phyloP scores from a whole-genome alignment of 495 filamentous ascomycete genomes.

The Penicillium soppii region DNA sequence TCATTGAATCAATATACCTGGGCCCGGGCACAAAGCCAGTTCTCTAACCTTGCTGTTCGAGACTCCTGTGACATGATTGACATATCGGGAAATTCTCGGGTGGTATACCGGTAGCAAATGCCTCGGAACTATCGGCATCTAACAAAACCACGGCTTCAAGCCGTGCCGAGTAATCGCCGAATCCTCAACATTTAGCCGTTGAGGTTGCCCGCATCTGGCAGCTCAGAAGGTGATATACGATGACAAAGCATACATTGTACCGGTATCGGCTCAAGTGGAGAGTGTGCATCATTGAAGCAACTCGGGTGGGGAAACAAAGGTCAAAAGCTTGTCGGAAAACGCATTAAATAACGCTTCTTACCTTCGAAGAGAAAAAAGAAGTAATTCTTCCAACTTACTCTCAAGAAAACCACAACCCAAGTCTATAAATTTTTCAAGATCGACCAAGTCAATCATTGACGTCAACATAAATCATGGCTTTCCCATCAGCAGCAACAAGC shows the following conservation, averaged over 20 bases:
- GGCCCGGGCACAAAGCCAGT: too few species aligned
- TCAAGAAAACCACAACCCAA: neutral
- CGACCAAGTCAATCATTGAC: neutral
- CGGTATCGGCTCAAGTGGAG: neutral
- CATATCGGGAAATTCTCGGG: too few species aligned
- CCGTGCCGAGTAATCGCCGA: neutral
- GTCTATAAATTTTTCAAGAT: neutral
- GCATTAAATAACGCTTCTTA: neutral
- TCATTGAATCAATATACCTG: too few species aligned
- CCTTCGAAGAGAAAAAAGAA: neutral
- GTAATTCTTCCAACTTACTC: neutral
- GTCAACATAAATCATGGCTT: slow-evolving; percentile 23
- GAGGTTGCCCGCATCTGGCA: too few species aligned
- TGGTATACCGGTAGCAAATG: too few species aligned
- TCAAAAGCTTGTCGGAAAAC: neutral
- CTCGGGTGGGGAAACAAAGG: neutral
- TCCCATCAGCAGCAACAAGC: slow-evolving; percentile 30
- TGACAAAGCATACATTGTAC: neutral
- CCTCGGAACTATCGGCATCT: neutral
- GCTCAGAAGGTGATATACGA: too few species aligned
- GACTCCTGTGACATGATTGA: too few species aligned
- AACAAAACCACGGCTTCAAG: neutral
- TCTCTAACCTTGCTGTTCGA: too few species aligned
- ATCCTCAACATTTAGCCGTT: neutral
- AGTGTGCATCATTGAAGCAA: neutral